Percentiles rank a stretch among this genome's conserved stretches.
These are phyloP conservation scores for Protomyces macrosporus DNA, from an alignment of 1,139 yeast species.

Conservation along the genomic window DNA sequence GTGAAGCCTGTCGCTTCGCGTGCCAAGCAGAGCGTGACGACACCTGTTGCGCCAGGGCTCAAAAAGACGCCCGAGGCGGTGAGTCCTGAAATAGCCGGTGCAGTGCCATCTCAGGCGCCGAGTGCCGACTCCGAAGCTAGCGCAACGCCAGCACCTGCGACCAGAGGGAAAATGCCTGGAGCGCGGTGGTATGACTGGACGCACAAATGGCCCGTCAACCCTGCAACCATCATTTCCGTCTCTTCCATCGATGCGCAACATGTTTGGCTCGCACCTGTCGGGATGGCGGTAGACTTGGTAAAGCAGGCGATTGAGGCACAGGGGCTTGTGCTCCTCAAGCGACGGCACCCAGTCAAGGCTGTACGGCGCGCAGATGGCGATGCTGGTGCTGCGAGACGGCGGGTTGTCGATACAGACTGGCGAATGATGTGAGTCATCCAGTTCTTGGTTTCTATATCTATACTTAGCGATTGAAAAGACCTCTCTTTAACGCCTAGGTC, in stretches of 20 bases:
- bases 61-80: background rate
- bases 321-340: background rate
- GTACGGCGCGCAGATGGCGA: background rate
- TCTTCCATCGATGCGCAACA: background rate
- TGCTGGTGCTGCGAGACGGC: background rate
- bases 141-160: background rate
- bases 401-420: background rate
- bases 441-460: too few relatives aligned
- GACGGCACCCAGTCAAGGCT: background rate
- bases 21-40: background rate
- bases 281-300: background rate
- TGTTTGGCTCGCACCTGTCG: background rate
- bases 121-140: background rate
- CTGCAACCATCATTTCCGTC: background rate
- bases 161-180: too few relatives aligned
- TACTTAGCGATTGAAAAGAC: too few relatives aligned
- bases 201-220: background rate
- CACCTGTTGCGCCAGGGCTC: background rate
- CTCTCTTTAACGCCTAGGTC: too few relatives aligned
- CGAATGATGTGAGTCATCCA: background rate
- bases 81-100: background rate
- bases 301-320: background rate
- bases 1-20: background rate
- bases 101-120: background rate
- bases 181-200: too few relatives aligned